These are phyloP conservation scores for Annulohypoxylon maeteangense DNA, from an alignment of 495 filamentous ascomycete genomes.

Conservation along the genomic window DNA sequence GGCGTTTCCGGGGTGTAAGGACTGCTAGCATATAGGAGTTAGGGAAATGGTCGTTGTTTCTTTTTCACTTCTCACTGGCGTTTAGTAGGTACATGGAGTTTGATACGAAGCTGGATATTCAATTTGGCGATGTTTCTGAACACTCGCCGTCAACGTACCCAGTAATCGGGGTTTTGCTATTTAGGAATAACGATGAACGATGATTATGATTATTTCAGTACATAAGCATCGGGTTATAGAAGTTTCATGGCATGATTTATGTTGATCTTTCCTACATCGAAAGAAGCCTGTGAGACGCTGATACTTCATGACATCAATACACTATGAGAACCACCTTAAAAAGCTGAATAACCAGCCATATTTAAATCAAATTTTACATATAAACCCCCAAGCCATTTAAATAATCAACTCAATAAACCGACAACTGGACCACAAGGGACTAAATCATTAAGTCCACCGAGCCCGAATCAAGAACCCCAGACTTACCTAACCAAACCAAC, in stretches of 20 bases:
- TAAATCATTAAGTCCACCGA: not conserved
- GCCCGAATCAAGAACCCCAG: not conserved
- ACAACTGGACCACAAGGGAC: not conserved
- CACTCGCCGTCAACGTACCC: not conserved
- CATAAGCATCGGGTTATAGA: not conserved
- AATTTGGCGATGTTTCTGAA: not conserved
- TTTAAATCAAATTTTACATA: not conserved
- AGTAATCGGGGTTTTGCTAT: not conserved
- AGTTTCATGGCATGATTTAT: not conserved
- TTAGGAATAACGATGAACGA: not conserved
- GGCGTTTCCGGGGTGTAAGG: not conserved
- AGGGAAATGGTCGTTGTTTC: not conserved
- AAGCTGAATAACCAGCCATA: not conserved
- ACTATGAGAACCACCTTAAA: no score
- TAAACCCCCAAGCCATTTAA: not conserved
- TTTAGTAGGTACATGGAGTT: not conserved
- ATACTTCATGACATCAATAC: no score
- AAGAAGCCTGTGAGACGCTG: not conserved
- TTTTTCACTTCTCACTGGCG: not conserved
- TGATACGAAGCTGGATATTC: not conserved
- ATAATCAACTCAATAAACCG: not conserved
- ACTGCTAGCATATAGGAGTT: not conserved
- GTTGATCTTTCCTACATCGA: constrained; percentile 17
- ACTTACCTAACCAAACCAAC: not conserved
- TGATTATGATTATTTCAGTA: not conserved